These are phyloP conservation scores for Ascochyta pisi DNA, from an alignment of 2,329 filamentous ascomycete genomes.

Conservation along the genomic window DNA sequence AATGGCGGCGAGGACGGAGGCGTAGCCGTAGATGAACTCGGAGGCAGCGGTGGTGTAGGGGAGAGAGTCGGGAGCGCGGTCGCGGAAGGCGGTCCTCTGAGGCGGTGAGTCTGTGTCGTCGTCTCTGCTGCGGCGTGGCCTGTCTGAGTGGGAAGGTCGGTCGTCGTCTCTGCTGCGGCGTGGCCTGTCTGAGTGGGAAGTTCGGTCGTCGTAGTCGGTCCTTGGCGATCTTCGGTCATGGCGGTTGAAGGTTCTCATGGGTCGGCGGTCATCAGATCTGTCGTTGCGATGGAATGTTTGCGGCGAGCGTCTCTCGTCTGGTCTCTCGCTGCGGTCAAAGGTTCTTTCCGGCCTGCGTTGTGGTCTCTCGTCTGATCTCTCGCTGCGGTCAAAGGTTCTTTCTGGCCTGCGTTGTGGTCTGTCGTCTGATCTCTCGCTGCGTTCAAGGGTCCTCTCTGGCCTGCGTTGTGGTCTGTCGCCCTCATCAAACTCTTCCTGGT, in stretches of 20 bases:
- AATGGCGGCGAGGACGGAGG: slow-evolving; percentile 81
- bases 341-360: not conserved
- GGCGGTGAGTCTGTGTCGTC: not conserved
- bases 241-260: not conserved
- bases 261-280: not conserved
- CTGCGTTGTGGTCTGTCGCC: not conserved
- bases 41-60: slow-evolving; percentile 85
- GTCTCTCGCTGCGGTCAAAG: not conserved
- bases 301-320: not conserved
- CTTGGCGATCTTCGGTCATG: slow-evolving; percentile 3
- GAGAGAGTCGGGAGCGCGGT: slow-evolving; percentile 51
- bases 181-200: not conserved
- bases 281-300: not conserved
- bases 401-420: not conserved
- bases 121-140: not conserved
- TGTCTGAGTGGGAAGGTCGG: slow-evolving; percentile 1
- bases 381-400: not conserved
- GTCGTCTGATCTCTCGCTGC: not conserved
- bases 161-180: slow-evolving; percentile 1
- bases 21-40: slow-evolving; percentile 87
- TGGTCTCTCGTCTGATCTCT: not conserved
- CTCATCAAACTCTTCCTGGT: not conserved
- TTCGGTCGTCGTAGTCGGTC: slow-evolving; percentile 3
- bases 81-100: slow-evolving; percentile 1
- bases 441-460: not conserved